Base-by-base conservation (phyloP, 129 eudicot species). In the Artemisia argyi region DNA sequence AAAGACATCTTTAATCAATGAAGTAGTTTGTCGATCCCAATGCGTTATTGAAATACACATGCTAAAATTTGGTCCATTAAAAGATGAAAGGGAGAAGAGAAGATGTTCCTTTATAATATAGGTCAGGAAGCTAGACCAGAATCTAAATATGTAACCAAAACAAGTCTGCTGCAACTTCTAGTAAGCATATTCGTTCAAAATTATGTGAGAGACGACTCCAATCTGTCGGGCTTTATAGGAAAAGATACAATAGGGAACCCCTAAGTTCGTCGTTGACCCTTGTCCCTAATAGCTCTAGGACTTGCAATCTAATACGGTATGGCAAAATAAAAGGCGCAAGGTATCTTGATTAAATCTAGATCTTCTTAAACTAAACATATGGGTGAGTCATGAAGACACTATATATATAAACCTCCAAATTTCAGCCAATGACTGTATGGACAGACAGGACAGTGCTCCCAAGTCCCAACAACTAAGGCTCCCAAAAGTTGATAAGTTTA, bases 1-100 rank as follows among this genome's bases (percentile, higher is more conserved):
- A 73, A 69, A 70, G 73, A 28, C 57, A 47, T 66, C 67, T 73
- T 53, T 73, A 73, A n/a, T 66, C 53, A 47, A 42, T 58, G 60
- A 65, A 53, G 49, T 50, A 61, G 47, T 50, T 30, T 71, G 67
- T 61, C 64, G 75, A 63, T 75, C 62, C 76, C 72, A 46, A 72
- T 60, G 71, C 30, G 13, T 53, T 50, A 39, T 61, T 7, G 32
- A 66, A 61, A 46, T 71, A 5, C 14, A 39, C 44, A 17, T 52
- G 13, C 12, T 11, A 17, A 44, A 17, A 75, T 54, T 66, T 75
- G 76, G 57, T 72, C 67, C 67, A 59, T 14, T 66, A 53, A 49
- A 18, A 42, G n/a, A 44, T 57, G 48, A 67, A 51, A 14, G 59
- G 50, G 66, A 55, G 24, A 26, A 39, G 56, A 72, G 16, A 66